A percentile compares a stretch with the other conserved stretches of the same genome.
These are phyloP conservation scores for Oemleria cerasiformis DNA, from an alignment of 306 rosid species.

Conservation along the genomic window DNA sequence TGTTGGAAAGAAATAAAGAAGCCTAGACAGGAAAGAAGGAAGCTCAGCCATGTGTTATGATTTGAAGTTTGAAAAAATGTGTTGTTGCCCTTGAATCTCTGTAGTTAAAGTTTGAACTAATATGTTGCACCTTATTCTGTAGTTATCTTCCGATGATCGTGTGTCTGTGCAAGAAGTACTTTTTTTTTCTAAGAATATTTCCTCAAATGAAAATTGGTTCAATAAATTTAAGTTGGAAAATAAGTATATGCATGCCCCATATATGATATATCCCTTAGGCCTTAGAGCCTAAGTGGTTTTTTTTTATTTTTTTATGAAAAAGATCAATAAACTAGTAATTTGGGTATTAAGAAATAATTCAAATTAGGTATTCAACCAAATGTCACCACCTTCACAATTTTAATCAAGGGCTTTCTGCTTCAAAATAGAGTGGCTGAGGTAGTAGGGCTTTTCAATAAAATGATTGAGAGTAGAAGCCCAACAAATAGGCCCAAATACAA, in stretches of 20 bases:
- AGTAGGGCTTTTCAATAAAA: too few relatives aligned
- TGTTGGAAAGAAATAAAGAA: slow-evolving; percentile 59
- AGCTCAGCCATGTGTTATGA: not conserved
- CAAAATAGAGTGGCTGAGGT: too few relatives aligned
- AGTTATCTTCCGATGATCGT: slow-evolving; percentile 16
- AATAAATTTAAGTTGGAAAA: not conserved
- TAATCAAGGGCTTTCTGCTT: too few relatives aligned
- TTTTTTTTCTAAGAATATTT: slow-evolving; percentile 13
- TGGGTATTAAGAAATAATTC: too few relatives aligned
- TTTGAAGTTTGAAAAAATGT: slow-evolving; percentile 9
- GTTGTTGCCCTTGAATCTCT: slow-evolving; percentile 4
- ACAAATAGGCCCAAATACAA: too few relatives aligned
- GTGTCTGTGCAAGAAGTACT: slow-evolving; percentile 17
- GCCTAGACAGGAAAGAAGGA: slow-evolving; percentile 9
- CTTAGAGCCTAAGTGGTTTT: too few relatives aligned
- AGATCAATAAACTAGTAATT: too few relatives aligned
- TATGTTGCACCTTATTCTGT: slow-evolving; percentile 8
- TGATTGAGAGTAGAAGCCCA: too few relatives aligned
- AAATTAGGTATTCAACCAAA: too few relatives aligned
- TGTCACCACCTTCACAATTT: too few relatives aligned
- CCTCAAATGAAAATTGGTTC: slow-evolving; percentile 11
- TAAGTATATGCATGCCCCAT: not conserved
- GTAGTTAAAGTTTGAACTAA: slow-evolving; percentile 16
- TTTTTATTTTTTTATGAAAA: too few relatives aligned
- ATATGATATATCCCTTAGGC: not conserved